Evolutionary conservation across 352 stramenopile species (phyloP), one percentile per base, ranked within the genome.

Genomic region (Phytophthora citrophthora): DNA sequence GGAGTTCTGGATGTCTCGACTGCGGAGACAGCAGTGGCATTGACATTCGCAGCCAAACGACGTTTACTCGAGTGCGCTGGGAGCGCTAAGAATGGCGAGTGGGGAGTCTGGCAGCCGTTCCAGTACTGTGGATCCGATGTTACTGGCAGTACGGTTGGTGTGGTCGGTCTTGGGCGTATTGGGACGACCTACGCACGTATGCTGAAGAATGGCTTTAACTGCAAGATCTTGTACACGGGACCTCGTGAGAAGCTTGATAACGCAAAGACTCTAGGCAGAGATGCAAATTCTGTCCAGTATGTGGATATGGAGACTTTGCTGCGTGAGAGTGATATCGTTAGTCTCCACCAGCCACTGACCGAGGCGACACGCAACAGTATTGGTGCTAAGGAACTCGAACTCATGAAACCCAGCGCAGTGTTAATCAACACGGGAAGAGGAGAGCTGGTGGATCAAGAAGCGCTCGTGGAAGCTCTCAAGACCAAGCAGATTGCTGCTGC

Each of bases 381-480:
- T 32, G 83, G 88, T 32, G 72, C 81, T 2, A 81, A 83, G 3
- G 74, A 85, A 20, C 81, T 98, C 23, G 61, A 72, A 8, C 47
- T 83, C n/a, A 96, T 98, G 86, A 93, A 96, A 61, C 51, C 73
- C 10, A 74, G 72, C 29, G 88, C 91, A n/a, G 86, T 97, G 49
- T 76, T 98, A 38, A 87, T 98, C 38, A 98, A 98, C 69, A 97
- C 95, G 57, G 89, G 89, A 36, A 80, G 94, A 39, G 94, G 94
- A 38, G 91, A 95, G 23, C 79, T 98, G 45, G 83, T 98, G 34
- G 88, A 98, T 63, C 93, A 97, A 56, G 81, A 93, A 24, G 84
- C 86, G 26, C 76, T 94, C 3, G 51, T 78, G 16, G 16, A 79
- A 2, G 83, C 80, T 4, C 68, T 94, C 1, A 39, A 38, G 5